These are phyloP conservation scores for Solanum bulbocastanum DNA, from an alignment of 257 asterid genomes.

Conservation along the genomic window DNA sequence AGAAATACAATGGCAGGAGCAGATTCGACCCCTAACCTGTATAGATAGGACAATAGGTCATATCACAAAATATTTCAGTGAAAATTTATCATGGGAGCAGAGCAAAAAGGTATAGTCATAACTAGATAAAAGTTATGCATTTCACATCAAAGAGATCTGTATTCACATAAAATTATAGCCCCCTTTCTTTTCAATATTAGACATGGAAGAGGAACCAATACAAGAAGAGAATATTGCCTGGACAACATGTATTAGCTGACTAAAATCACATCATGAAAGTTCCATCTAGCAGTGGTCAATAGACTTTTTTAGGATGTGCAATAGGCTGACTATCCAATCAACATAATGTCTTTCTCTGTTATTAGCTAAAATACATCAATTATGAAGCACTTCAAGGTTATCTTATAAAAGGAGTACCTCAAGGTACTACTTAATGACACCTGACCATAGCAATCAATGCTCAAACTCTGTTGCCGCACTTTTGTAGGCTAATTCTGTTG, in stretches of 20 bases:
- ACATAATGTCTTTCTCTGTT: not conserved
- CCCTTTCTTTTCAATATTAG: not conserved
- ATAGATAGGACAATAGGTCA: slow-evolving; percentile 3
- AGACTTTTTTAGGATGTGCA: not conserved
- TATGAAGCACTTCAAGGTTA: not conserved
- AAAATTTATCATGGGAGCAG: not conserved
- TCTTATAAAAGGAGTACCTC: not conserved
- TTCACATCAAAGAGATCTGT: not conserved
- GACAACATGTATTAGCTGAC: not conserved
- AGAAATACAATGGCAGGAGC: slow-evolving; percentile 87
- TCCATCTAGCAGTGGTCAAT: not conserved
- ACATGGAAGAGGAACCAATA: not conserved
- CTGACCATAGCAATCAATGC: not conserved
- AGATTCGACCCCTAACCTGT: slow-evolving; percentile 87
- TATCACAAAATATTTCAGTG: not conserved
- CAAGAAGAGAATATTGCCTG: not conserved
- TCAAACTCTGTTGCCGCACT: not conserved
- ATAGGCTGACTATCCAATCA: not conserved
- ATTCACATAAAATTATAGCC: not conserved
- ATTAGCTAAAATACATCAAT: not conserved
- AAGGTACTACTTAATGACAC: not conserved
- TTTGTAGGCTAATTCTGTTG: not conserved
- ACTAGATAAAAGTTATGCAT: not conserved
- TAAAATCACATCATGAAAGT: not conserved
- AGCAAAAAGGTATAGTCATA: not conserved